These are phyloP conservation scores for Lycium barbarum DNA, from an alignment of 257 asterid genomes.

Conservation along the genomic window DNA sequence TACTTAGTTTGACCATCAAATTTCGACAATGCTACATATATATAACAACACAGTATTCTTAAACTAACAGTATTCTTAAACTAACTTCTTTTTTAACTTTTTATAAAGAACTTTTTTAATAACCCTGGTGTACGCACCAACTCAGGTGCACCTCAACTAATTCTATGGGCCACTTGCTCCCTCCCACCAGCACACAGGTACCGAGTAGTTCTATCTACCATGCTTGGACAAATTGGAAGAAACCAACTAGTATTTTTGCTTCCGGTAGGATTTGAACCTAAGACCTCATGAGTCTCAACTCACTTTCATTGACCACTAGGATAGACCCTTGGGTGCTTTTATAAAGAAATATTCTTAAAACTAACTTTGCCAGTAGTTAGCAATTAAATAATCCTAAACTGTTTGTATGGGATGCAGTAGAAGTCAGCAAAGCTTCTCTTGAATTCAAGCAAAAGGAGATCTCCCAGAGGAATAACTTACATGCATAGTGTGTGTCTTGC, in stretches of 20 bases:
- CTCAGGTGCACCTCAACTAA: neutral
- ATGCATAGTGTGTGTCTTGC: constrained; percentile 99
- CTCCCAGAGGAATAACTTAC: constrained; percentile 57
- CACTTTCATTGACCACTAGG: neutral
- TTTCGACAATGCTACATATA: neutral
- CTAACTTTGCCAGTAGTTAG: neutral
- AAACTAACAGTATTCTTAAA: neutral
- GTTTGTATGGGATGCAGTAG: constrained; percentile 14
- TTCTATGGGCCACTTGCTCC: neutral
- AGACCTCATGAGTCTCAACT: neutral
- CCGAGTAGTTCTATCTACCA: neutral
- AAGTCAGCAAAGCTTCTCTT: neutral
- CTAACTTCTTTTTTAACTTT: neutral
- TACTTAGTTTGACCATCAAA: neutral
- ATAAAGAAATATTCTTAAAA: neutral
- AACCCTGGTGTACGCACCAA: neutral
- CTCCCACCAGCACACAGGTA: neutral
- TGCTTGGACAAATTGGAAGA: neutral
- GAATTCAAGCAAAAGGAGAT: constrained; percentile 29
- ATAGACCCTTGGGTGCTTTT: neutral
- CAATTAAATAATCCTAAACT: neutral
- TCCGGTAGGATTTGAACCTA: neutral
- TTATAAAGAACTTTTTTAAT: too few relatives aligned
- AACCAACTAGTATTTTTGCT: neutral
- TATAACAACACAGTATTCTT: neutral